Base-by-base conservation (phyloP, 345 rosid genomes). In the Ceriops decandra region DNA sequence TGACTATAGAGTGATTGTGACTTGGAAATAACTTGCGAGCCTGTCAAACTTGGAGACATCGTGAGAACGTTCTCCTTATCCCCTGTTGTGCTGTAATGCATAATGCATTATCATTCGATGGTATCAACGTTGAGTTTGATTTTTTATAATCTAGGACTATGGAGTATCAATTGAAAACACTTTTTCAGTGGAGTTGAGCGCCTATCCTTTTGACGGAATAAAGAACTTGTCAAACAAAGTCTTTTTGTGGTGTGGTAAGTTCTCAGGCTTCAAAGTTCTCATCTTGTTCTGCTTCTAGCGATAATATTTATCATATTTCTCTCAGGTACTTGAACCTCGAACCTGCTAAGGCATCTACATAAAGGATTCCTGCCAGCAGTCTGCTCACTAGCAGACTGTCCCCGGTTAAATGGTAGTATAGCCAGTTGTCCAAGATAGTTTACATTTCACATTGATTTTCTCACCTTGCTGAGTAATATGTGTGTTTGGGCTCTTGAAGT, bases 241-340 rank as follows among this genome's bases (percentile, higher is more conserved):
- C 31, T 91, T 90, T 26, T 52, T 90, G 46, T 90, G 99, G 96
- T 95, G 93, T 72, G 95, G 97, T 91, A 70, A 76, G 85, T 30
- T 62, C 30, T 65, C 17, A 31, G 52, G 7, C 36, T 9, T 8
- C 5, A n/a, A n/a, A 10, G 31, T 4, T 15, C 16, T 1, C 17
- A 1, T 24, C 2, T 15, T 0, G 8, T 15, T 26, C 9, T 1
- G 2, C 1, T 31, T 52, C 2, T n/a, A 27, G 21, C 15, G 2
- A 10, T 17, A 27, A 20, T 24, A 17, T 27, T 33, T 2, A 9
- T 28, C 54, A 21, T 22, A 1, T 30, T 15, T 7, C 27, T 35
- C 2, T 1, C 46, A 87, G 93, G 97, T 21, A 74, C 88, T 16
- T 70, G 87, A 60, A 85, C 87, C 66, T 89, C 91, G 0, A 87